These are phyloP conservation scores for Leccinum obscurum DNA, from an alignment of 768 basidiomycete species.

Conservation along the genomic window DNA sequence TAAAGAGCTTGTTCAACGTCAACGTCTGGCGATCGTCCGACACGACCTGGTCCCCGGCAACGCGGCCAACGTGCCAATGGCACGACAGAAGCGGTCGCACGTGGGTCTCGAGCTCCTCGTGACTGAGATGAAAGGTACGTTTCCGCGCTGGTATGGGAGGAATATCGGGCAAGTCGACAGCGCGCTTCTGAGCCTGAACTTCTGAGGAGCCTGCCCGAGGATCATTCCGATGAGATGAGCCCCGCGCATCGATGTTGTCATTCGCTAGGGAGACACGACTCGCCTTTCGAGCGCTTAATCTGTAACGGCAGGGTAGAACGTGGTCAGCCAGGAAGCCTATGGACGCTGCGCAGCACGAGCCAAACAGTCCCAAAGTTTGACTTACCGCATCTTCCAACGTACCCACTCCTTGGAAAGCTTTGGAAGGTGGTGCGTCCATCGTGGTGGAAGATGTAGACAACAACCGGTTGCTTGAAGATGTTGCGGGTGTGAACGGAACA, in stretches of 20 bases:
- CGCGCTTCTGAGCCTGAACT: constrained; percentile 17
- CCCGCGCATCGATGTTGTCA: not conserved
- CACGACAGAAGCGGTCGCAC: constrained; percentile 39
- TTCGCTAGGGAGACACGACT: constrained; percentile 1
- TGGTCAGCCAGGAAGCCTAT: constrained; percentile 5
- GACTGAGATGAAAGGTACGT: constrained; percentile 37
- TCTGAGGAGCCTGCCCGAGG: constrained; percentile 18
- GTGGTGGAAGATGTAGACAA: constrained; percentile 4
- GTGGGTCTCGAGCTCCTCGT: constrained; percentile 33
- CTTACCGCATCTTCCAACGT: constrained; percentile 25
- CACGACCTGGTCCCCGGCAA: constrained; percentile 4
- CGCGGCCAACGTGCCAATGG: constrained; percentile 28
- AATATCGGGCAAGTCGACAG: constrained; percentile 23
- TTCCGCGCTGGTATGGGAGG: constrained; percentile 30
- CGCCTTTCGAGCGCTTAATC: constrained; percentile 26
- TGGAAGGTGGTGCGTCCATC: constrained; percentile 8
- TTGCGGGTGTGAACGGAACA: not conserved
- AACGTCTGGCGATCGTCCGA: constrained; percentile 17
- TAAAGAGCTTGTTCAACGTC: constrained; percentile 30
- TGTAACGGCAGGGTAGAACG: not conserved
- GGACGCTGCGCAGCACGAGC: not conserved
- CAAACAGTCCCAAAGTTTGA: not conserved
- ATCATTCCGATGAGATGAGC: constrained; percentile 2
- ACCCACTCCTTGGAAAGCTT: not conserved
- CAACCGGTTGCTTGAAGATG: not conserved